Base-by-base conservation (phyloP, 805 yeast genomes). In the Saturnispora gosingensis region DNA sequence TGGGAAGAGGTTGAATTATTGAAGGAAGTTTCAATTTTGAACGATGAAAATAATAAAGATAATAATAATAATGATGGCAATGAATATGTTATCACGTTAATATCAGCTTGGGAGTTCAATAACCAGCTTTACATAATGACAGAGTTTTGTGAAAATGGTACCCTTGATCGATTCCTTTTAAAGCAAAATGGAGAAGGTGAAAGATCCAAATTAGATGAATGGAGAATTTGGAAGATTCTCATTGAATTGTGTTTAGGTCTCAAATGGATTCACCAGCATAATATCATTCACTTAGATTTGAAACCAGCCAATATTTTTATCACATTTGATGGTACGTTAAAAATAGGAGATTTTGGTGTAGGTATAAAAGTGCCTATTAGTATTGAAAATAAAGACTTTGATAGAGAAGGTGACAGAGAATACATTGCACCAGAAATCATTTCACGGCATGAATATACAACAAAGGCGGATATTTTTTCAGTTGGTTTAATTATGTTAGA, bases 391-490 rank as follows among this genome's bases (percentile, higher is more conserved):
- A 75, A 74, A 43, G 80, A 71, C 56, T 83, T 88, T 60, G 99
- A 93, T 67, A 78, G 96, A 58, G 99, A 93, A 69, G 99, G 99
- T 27, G 99, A 93, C 67, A 75, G 98, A 49, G 96, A 91, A 65
- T 93, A 93, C 67, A 93, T 93, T 68, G 98, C 99, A 0, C 99
- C 99, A 1, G 99, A 93, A 66, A 82, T 93, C 24, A 82, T 93
- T 50, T 80, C 89, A 34, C 80, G 77, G 44, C 89, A 88, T 63
- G 76, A 78, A 43, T 93, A 93, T 64, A 89, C 88, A 40, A 87
- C 85, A 58, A 89, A 91, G 49, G 98, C 98, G 0, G 99, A 93
- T 65, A 82, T 93, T 4, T 93, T 93, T 65, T 85, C 96, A n/a
- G 76, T 90, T 47, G 99, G 99, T 1, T 72, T 93, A 53, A 86